These are phyloP conservation scores for Tetrapyrgos nigripes DNA, from an alignment of 1,284 basidiomycete genomes.

Conservation along the genomic window DNA sequence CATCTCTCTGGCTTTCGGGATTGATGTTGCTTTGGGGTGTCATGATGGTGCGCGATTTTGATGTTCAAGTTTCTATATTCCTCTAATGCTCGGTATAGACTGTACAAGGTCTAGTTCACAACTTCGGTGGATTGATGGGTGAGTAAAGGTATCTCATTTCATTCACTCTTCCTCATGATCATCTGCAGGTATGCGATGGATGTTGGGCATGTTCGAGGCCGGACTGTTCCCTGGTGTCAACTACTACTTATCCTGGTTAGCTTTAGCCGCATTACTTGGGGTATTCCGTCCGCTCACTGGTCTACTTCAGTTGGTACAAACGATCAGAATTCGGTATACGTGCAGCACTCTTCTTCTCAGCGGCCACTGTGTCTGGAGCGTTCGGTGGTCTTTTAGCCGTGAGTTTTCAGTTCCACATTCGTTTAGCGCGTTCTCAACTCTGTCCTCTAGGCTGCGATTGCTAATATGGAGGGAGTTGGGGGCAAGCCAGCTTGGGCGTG, in stretches of 20 bases:
- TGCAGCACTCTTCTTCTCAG: constrained; percentile 77
- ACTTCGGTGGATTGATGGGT: constrained; percentile 71
- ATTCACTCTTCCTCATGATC: constrained; percentile 6
- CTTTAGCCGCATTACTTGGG: neutral
- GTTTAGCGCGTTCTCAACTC: neutral
- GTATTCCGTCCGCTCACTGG: neutral
- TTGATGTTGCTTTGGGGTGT: constrained; percentile 75
- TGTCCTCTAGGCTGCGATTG: constrained; percentile 61
- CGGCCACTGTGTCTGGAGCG: constrained; percentile 74
- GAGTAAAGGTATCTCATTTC: neutral
- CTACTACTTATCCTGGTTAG: constrained; percentile 73
- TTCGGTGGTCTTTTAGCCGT: constrained; percentile 75
- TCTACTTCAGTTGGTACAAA: constrained; percentile 64
- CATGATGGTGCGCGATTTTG: constrained; percentile 59
- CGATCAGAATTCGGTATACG: constrained; percentile 73
- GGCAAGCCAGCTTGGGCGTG: constrained; percentile 72
- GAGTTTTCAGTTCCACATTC: constrained; percentile 25
- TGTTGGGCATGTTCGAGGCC: constrained; percentile 75
- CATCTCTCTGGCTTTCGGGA: constrained; percentile 64
- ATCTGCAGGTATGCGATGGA: constrained; percentile 61
- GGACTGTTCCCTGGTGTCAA: constrained; percentile 75
- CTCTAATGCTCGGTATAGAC: constrained; percentile 48
- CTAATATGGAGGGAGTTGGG: constrained; percentile 71
- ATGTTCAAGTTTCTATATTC: neutral
- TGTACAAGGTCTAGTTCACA: constrained; percentile 69